Percentiles rank a stretch among this genome's conserved stretches.
Evolutionary conservation across 2,329 filamentous ascomycete species (phyloP).

Genomic region (Sporothrix phasma): DNA sequence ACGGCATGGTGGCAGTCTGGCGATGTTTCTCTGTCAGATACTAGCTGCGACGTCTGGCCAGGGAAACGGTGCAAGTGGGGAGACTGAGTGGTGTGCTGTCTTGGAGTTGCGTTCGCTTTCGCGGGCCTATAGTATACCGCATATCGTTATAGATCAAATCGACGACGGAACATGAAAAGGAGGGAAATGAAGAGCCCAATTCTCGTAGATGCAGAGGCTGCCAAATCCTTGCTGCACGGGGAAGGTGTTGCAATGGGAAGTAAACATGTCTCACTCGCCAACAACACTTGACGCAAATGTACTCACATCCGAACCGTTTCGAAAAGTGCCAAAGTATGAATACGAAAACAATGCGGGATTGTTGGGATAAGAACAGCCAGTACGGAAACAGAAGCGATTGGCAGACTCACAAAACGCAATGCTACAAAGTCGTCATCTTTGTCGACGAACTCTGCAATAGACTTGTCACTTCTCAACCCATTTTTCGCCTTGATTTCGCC

Average conservation of each 20-base stretch:
- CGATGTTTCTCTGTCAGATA: constrained; percentile 1
- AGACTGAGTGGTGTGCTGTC: constrained; percentile 2
- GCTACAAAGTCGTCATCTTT: neutral
- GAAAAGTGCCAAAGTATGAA: too few species aligned
- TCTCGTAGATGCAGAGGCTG: too few species aligned
- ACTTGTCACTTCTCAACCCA: neutral
- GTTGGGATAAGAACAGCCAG: too few species aligned
- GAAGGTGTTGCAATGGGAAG: neutral
- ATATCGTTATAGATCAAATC: neutral
- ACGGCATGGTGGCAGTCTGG: neutral
- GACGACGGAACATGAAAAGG: neutral
- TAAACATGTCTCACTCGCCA: neutral
- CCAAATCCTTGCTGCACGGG: neutral
- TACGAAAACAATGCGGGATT: too few species aligned
- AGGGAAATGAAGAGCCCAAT: neutral
- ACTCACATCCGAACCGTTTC: too few species aligned
- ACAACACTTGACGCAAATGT: too few species aligned
- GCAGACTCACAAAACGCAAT: too few species aligned
- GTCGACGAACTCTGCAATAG: neutral
- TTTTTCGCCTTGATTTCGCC: neutral
- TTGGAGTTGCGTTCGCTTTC: neutral
- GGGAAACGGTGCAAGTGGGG: constrained; percentile 11
- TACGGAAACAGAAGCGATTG: too few species aligned
- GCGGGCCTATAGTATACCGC: constrained; percentile 1
- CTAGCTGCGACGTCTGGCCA: neutral